Evolutionary conservation across 2,329 filamentous ascomycete genomes (phyloP), one percentile per base, ranked within the genome.

Genomic region (Chaetothyriales sp.): DNA sequence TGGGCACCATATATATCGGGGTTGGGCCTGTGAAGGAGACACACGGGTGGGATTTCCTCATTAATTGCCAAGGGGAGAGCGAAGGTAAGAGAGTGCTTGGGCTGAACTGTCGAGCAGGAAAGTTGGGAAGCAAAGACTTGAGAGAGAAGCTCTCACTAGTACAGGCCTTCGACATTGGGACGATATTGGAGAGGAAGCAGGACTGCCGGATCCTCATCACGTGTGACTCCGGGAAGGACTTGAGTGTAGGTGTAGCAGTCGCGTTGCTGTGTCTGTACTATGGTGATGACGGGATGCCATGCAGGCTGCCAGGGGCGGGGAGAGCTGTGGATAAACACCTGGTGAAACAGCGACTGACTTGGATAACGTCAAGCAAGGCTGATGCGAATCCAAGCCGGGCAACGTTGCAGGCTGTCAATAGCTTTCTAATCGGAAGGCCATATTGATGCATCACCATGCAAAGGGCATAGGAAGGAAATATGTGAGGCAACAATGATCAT

Each of bases 381-480:
- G 81, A 85, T 59, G 85, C 83, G 2, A 94, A 94, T 64, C 89
- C 90, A 0, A 89, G 83, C 56, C 76, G 92, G 37, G 77, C 86
- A 19, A 95, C 89, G 0, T 70, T 97, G 40, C 89, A 95, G 67
- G 90, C 87, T 59, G 84, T 97, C 4, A 95, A 97, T 67, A 86
- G 86, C 51, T 94, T 87, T 62, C 69, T 97, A 49, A 90, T 97
- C 81, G 66, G 70, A 56, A 62, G 64, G 49, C 66, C 66, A 37
- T 61, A 64, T n/a, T 58, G 46, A 54, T 15, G 33, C 9, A 13
- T 33, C 10, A 9, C 8, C 29, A 33, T 33, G 29, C 29, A 33
- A 33, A 33, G 29, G 8, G 29, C 3, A 33, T 13, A 33, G 3
- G 29, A 9, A 33, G 10, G 22, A 25, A 25, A 25, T 25, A 4